Evolutionary conservation across 495 filamentous ascomycete genomes (phyloP), one percentile per base, ranked within the genome.

Genomic region (Parathielavia appendiculata): DNA sequence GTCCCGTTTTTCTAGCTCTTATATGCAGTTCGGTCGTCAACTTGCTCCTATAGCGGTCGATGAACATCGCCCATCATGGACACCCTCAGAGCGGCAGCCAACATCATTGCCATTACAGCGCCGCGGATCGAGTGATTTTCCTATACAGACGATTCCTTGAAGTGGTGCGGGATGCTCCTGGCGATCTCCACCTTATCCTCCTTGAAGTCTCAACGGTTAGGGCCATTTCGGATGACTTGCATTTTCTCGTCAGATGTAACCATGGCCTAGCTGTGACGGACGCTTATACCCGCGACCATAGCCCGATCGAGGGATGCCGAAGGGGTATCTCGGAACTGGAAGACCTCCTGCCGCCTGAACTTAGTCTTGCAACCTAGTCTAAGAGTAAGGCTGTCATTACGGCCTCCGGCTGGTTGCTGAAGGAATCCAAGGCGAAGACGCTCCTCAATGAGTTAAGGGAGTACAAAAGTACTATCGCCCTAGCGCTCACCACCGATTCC

Each of bases 401-500:
- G 0, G 50, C 51, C 9, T 11, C 61, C 5, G 40, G 54, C 7
- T 66, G 64, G 64, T 51, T 61, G 0, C 1, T 59, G 13, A 56
- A 63, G 7, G 43, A 51, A 17, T 34, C 32, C 10, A 58, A 52
- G 19, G 64, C 54, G 4, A 60, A 44, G 19, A 39, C 41, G 35
- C 54, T 66, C 17, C 38, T 66, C 12, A 50, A 43, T 14, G 54
- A 61, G 14, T 23, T 66, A 6, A 30, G 10, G 11, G 35, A 57
- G 8, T 43, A 58, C 55, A 66, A 66, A 41, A 39, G 35, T 3
- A 63, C 64, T 10, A 63, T 66, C 17, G n/a, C 38, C 0, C 5
- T 56, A 5, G 64, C 60, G 3, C 34, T 66, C 5, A 46, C 56
- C 5, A 38, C 56, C 14, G 59, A 62, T 7, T 57, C 59, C 22